Conservation (phyloP, 495 filamentous ascomycete genomes). For the Paragyromitra xinjiangensis region DNA sequence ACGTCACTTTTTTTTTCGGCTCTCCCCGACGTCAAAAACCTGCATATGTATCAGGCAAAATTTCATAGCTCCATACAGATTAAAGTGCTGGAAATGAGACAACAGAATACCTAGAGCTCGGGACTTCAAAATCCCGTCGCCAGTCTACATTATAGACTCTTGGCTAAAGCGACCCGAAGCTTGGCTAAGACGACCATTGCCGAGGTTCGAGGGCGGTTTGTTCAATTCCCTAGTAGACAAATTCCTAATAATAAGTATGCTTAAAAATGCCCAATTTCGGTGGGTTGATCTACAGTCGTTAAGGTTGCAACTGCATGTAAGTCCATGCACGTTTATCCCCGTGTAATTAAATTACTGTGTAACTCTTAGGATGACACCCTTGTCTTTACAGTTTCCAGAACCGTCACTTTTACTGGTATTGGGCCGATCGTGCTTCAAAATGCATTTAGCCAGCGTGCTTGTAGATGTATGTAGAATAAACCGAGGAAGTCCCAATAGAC, state of each 20-base stretch:
- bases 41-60: background rate
- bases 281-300: background rate
- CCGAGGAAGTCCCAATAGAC: background rate
- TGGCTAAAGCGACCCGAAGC: no score
- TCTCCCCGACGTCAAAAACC: conserved; percentile 1
- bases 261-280: background rate
- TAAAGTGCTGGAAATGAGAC: background rate
- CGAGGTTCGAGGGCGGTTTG: background rate
- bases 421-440: background rate
- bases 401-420: background rate
- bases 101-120: background rate
- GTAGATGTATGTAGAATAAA: background rate
- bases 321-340: conserved; percentile 18
- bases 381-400: background rate
- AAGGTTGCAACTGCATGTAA: background rate
- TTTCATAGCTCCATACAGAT: background rate
- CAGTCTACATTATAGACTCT: background rate
- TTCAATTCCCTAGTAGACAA: background rate
- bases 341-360: conserved; percentile 7
- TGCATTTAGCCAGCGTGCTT: background rate
- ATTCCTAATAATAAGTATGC: conserved; percentile 29
- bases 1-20: background rate
- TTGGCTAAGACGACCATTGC: background rate
- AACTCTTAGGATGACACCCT: background rate
- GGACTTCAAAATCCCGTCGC: conserved; percentile 3